Conservation (phyloP, 2,329 filamentous ascomycete genomes). For the Neocatenulostroma microsporum region DNA sequence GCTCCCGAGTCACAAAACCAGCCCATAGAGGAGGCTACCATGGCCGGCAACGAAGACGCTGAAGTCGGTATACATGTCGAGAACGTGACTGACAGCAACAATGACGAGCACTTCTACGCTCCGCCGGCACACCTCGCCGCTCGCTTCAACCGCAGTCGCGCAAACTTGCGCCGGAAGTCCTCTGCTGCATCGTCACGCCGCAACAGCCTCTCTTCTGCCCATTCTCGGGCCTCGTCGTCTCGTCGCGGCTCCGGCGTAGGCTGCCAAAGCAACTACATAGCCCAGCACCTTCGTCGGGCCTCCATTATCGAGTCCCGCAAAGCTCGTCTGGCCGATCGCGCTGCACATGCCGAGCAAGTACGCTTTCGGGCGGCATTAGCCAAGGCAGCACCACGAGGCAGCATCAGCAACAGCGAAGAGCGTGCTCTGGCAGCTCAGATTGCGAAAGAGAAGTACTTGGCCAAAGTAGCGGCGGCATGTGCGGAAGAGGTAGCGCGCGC, state of each 20-base stretch:
- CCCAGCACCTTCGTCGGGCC: constrained; percentile 69
- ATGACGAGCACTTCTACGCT: constrained; percentile 38
- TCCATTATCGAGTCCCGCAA: constrained; percentile 76
- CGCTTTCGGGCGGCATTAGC: constrained; percentile 65
- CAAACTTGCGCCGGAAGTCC: constrained; percentile 58
- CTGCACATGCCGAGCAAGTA: constrained; percentile 76
- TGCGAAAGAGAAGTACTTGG: constrained; percentile 70
- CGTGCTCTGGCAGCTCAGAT: constrained; percentile 68
- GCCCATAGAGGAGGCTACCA: constrained; percentile 1
- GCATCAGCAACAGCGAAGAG: constrained; percentile 61
- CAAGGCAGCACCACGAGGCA: constrained; percentile 57
- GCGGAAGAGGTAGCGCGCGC: constrained; percentile 76
- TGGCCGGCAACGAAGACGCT: constrained; percentile 5
- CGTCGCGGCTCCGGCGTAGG: constrained; percentile 32
- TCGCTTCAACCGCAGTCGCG: constrained; percentile 61
- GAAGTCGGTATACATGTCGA: too few species aligned
- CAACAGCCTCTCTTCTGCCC: constrained; percentile 69
- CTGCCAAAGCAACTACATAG: constrained; percentile 67
- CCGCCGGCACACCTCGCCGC: constrained; percentile 71
- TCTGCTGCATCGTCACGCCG: constrained; percentile 71
- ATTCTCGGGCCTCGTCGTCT: constrained; percentile 62
- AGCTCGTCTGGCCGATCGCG: constrained; percentile 68
- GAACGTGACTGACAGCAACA: too few species aligned
- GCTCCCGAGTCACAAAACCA: constrained; percentile 1
- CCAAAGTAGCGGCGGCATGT: constrained; percentile 71